Evolutionary conservation across 768 basidiomycete genomes (phyloP).

Genomic region (Russula earlei): DNA sequence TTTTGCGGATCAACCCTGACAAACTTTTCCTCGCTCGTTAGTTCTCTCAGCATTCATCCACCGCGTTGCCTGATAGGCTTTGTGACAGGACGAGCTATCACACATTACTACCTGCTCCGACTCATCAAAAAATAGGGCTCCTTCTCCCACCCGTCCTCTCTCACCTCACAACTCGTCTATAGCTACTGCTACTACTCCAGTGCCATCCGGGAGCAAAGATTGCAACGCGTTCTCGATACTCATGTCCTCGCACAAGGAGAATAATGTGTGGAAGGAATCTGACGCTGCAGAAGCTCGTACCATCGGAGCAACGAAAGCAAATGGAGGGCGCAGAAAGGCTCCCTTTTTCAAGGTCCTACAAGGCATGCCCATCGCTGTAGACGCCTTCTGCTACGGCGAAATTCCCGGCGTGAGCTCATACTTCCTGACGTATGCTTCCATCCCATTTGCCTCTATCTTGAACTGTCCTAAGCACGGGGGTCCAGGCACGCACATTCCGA

Average conservation of each 20-base stretch:
- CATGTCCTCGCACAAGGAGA: conserved; percentile 81
- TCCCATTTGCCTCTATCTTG: neutral
- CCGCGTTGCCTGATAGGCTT: conserved; percentile 1
- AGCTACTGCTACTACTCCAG: conserved; percentile 12
- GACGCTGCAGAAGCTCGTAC: conserved; percentile 40
- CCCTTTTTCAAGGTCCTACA: conserved; percentile 95
- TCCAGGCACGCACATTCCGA: conserved; percentile 92
- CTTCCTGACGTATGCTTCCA: conserved; percentile 70
- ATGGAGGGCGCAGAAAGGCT: conserved; percentile 55
- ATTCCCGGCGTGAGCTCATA: conserved; percentile 88
- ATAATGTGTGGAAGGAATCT: conserved; percentile 79
- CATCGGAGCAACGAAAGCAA: conserved; percentile 37
- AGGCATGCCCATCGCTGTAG: conserved; percentile 97
- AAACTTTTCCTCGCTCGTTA: conserved; percentile 25
- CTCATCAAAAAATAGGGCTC: conserved; percentile 15
- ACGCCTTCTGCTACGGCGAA: conserved; percentile 89
- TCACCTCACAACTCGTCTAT: conserved; percentile 18
- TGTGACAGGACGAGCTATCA: conserved; percentile 35
- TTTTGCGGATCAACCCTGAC: conserved; percentile 26
- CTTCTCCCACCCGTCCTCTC: neutral
- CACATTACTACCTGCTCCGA: conserved; percentile 57
- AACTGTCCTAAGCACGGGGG: neutral
- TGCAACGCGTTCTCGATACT: conserved; percentile 65
- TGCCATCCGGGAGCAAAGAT: conserved; percentile 13
- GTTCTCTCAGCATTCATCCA: conserved; percentile 9